Evolutionary conservation across 2,329 filamentous ascomycete genomes (phyloP).

Genomic region (Diaporthe capsici): DNA sequence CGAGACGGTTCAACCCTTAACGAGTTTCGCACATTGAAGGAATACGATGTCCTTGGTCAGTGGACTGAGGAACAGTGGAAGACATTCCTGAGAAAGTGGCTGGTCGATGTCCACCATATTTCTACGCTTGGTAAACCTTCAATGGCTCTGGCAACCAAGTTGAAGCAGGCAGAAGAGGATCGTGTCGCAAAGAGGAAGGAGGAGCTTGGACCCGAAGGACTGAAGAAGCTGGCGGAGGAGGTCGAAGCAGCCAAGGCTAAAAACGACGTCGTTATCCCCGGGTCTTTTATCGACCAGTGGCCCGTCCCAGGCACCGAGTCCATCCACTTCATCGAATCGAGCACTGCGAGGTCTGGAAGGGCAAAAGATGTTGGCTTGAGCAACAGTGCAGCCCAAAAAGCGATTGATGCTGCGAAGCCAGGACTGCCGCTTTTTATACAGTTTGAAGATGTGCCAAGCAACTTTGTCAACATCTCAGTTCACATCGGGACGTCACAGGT

Average conservation of each 20-base stretch:
- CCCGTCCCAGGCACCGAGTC: constrained; percentile 87
- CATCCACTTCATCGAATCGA: constrained; percentile 94
- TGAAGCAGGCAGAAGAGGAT: constrained; percentile 85
- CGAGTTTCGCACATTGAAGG: constrained; percentile 68
- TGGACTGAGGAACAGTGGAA: constrained; percentile 93
- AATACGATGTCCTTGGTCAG: constrained; percentile 78
- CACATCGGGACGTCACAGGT: constrained; percentile 84
- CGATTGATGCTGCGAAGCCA: constrained; percentile 77
- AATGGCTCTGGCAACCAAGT: constrained; percentile 79
- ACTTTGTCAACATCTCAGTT: constrained; percentile 89
- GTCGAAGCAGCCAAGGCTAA: constrained; percentile 88
- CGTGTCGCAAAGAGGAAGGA: constrained; percentile 85
- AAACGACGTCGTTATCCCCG: constrained; percentile 90
- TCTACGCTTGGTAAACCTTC: constrained; percentile 93
- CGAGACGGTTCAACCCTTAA: constrained; percentile 84
- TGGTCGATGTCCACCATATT: constrained; percentile 87
- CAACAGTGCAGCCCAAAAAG: constrained; percentile 78
- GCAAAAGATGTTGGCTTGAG: constrained; percentile 79
- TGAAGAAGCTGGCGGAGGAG: constrained; percentile 80
- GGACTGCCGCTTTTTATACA: constrained; percentile 90
- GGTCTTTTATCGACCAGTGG: constrained; percentile 84
- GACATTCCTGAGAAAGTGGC: constrained; percentile 84
- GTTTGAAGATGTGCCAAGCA: constrained; percentile 93
- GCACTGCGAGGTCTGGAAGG: constrained; percentile 84
- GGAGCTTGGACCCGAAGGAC: constrained; percentile 83